Evolutionary conservation across 139 green algal species (phyloP).

Genomic region (Chlorella sp.): DNA sequence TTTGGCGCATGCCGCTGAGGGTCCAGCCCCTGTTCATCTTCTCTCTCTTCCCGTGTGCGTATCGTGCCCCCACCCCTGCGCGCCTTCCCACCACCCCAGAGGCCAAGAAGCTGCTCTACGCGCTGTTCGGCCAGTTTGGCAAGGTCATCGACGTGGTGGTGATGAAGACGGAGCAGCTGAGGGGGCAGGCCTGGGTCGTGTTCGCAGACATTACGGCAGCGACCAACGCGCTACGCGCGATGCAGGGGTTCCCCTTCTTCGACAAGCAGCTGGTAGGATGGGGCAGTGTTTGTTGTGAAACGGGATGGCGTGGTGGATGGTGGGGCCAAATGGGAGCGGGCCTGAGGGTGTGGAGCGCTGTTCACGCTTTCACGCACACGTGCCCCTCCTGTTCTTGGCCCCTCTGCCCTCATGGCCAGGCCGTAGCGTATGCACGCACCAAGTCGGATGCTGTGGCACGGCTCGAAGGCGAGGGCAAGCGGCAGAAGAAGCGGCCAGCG

Average conservation of each 20-base stretch:
- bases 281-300: neutral
- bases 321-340: neutral
- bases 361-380: too few species aligned
- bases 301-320: neutral
- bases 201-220: constrained; percentile 87
- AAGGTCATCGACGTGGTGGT: constrained; percentile 93
- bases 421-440: constrained; percentile 75
- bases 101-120: constrained; percentile 91
- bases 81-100: constrained; percentile 54
- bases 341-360: too few species aligned
- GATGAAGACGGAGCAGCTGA: constrained; percentile 40
- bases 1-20: too few species aligned
- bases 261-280: constrained; percentile 86
- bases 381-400: too few species aligned
- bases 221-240: constrained; percentile 85
- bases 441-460: constrained; percentile 90
- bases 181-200: constrained; percentile 96
- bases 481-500: constrained; percentile 45
- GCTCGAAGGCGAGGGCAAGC: constrained; percentile 82
- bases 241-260: constrained; percentile 99
- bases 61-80: too few species aligned
- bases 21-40: too few species aligned
- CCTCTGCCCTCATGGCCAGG: too few species aligned
- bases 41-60: too few species aligned
- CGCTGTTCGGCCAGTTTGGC: constrained; percentile 97